Conservation (phyloP, 306 rosid genomes). For the Elaeagnus macrophylla region DNA sequence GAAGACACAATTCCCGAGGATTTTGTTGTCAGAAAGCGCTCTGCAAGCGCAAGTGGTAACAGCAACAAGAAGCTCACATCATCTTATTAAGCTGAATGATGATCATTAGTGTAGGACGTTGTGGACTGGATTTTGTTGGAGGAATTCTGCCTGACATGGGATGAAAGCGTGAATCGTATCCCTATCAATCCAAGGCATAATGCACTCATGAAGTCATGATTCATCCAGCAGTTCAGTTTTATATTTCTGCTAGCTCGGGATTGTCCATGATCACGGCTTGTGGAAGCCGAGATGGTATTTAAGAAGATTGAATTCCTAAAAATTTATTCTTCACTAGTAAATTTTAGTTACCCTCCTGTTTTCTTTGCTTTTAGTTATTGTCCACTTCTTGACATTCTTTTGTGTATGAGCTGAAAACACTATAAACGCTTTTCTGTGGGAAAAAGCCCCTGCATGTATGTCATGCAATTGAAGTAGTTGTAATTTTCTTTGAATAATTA, state of each 20-base stretch:
- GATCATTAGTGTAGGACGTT: neutral
- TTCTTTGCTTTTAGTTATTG: no score
- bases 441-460: no score
- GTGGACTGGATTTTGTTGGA: neutral
- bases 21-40: slow-evolving; percentile 24
- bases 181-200: neutral
- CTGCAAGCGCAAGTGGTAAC: slow-evolving; percentile 12
- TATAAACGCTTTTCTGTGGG: no score
- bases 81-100: neutral
- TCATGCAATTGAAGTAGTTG: no score
- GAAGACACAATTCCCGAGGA: slow-evolving; percentile 62
- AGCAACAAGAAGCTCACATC: slow-evolving; percentile 32
- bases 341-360: no score
- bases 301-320: no score
- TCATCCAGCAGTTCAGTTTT: neutral
- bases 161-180: neutral
- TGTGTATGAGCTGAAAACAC: no score
- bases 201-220: neutral
- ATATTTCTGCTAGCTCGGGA: neutral
- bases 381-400: no score
- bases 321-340: no score
- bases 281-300: neutral
- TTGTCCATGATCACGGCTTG: neutral
- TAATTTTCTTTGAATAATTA: no score
- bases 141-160: neutral